Base-by-base conservation (phyloP, 495 filamentous ascomycete species). In the Lichenothelia convexa region DNA sequence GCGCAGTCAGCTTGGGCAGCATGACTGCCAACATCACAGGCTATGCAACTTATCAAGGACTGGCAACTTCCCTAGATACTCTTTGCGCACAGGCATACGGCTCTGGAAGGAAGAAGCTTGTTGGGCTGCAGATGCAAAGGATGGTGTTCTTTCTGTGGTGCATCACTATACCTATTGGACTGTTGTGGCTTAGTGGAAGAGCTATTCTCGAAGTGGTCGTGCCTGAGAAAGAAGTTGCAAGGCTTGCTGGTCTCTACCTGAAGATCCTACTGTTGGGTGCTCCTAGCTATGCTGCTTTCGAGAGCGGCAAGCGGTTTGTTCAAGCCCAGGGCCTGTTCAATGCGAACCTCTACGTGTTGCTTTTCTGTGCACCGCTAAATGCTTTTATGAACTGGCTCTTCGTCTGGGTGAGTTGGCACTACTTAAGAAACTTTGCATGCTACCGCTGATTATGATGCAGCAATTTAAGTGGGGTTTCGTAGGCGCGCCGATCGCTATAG, bases 401-500 rank as follows among this genome's bases (percentile, higher is more conserved):
- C 30, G 77, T 83, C 8, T 80, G 72, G 74, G 63, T 68, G 59
- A 51, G 63, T 34, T n/a, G 33, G 16, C 36, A 34, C 13, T n/a
- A 16, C 1, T 33, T 27, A 13, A 27, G 3, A 1, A 33, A 12
- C 11, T 18, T 8, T 8, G 17, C 3, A 12, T 18, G 31, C 31
- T 18, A 33, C 13, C 11, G 19, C 31, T 33, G 2, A 29, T 1
- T 9, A 29, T 43, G 13, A 32, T 6, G 31, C 36, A 71, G 67
- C 60, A 69, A 53, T 66, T 92, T 37, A 59, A 67, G 8, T 77
- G 73, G 68, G 83, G 84, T 2, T 93, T 87, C 47, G 53, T 79
- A 33, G 85, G 85, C 27, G 83, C 85, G 2, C 84, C 86, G 0
- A 76, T 82, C 33, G 82, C 86, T 3, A 80, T 93, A 18, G 73